Conservation (phyloP, 148 eudicot genomes). For the Spergularia marina region DNA sequence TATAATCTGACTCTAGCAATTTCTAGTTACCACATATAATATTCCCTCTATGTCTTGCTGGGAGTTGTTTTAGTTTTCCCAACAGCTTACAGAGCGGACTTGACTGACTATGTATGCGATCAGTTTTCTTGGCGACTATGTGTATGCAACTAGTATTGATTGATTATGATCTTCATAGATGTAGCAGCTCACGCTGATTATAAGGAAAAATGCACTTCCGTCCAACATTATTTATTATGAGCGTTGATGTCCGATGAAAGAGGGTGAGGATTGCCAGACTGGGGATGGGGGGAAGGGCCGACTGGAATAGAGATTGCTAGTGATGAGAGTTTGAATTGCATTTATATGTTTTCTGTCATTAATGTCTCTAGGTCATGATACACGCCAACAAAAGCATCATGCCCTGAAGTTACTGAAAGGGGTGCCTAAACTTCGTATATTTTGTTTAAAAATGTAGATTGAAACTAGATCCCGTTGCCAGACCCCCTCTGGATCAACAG, state of each 20-base stretch:
- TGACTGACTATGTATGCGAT: too few species aligned
- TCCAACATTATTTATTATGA: not conserved
- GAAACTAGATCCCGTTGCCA: conserved; percentile 75
- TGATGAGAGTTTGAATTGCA: not conserved
- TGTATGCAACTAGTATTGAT: too few species aligned
- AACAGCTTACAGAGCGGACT: not conserved
- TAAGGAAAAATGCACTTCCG: not conserved
- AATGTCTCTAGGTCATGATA: not conserved
- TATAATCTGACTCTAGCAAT: not conserved
- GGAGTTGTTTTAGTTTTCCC: conserved; percentile 1
- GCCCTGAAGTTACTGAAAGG: not conserved
- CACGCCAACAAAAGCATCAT: not conserved
- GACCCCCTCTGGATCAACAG: conserved; percentile 47
- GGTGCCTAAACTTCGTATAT: conserved; percentile 1
- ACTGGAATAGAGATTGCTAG: not conserved
- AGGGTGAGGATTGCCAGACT: not conserved
- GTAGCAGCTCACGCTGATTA: not conserved
- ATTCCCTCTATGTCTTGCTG: not conserved
- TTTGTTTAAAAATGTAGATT: conserved; percentile 39
- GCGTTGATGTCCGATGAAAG: not conserved
- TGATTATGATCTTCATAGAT: not conserved
- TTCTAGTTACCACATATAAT: not conserved
- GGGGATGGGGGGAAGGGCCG: not conserved
- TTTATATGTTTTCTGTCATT: not conserved
- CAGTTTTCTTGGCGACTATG: too few species aligned